These are phyloP conservation scores for Leishmania major DNA, from an alignment of 208 protist genomes.

Conservation along the genomic window DNA sequence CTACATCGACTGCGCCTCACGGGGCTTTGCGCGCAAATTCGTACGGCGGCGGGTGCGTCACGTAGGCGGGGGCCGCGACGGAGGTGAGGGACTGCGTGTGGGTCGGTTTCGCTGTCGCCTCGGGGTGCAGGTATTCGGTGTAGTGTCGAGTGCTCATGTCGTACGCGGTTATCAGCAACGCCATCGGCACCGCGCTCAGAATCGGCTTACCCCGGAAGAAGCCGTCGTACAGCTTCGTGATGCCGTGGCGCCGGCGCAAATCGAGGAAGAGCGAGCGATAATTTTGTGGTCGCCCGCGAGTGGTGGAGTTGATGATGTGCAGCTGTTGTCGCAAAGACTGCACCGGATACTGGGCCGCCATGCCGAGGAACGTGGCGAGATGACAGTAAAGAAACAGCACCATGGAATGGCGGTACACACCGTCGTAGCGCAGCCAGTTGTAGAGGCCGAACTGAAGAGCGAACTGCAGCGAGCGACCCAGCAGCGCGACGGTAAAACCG, in stretches of 20 bases:
- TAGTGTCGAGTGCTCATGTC: conserved; percentile 60
- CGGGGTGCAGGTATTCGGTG: conserved; percentile 73
- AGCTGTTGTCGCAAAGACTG: conserved; percentile 71
- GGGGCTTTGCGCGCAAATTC: conserved; percentile 46
- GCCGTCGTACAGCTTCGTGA: conserved; percentile 85
- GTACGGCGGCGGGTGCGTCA: conserved; percentile 37
- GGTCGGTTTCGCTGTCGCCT: conserved; percentile 28
- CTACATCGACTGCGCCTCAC: neutral
- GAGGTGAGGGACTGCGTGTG: conserved; percentile 58
- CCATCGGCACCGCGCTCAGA: conserved; percentile 67
- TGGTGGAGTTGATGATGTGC: conserved; percentile 42
- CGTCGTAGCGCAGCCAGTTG: conserved; percentile 74
- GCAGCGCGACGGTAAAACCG: conserved; percentile 42
- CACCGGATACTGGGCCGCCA: conserved; percentile 67
- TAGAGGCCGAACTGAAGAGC: conserved; percentile 78
- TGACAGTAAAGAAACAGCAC: conserved; percentile 84
- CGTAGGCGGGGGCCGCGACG: conserved; percentile 28
- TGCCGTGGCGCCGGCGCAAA: conserved; percentile 63
- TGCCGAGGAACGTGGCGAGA: conserved; percentile 49
- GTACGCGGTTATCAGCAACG: conserved; percentile 70
- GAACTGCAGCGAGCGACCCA: conserved; percentile 46
- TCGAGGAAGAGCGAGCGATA: conserved; percentile 68
- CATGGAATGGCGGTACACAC: conserved; percentile 54
- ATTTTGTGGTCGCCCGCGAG: conserved; percentile 32
- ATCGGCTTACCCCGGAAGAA: conserved; percentile 75